These are phyloP conservation scores for Ophiostoma tasmaniense DNA, from an alignment of 2,329 filamentous ascomycete genomes.

Conservation along the genomic window DNA sequence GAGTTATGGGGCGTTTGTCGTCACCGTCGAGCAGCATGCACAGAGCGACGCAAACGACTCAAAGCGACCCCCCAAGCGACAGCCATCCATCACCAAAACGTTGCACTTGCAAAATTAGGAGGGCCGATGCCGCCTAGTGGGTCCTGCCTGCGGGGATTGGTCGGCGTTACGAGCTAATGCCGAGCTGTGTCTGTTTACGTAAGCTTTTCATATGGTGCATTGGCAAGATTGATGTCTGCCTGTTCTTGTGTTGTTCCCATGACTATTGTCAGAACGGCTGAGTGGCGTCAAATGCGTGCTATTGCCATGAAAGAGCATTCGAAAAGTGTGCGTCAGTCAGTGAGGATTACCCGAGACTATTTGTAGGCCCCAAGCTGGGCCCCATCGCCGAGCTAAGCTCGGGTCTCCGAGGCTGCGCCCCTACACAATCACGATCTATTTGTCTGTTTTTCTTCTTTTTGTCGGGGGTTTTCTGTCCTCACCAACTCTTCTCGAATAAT, in stretches of 20 bases:
- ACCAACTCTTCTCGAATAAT: not conserved
- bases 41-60: not conserved
- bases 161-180: constrained; percentile 1
- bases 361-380: not conserved
- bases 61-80: not conserved
- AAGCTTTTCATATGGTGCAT: not conserved
- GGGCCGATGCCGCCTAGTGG: constrained; percentile 3
- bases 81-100: not conserved
- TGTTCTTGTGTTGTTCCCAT: not conserved
- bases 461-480: not conserved
- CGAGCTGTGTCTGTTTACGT: not conserved
- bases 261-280: not conserved
- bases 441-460: not conserved
- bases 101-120: constrained; percentile 1
- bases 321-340: not conserved
- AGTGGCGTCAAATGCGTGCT: not conserved
- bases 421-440: not conserved
- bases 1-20: constrained; percentile 5
- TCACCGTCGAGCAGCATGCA: constrained; percentile 2
- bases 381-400: not conserved
- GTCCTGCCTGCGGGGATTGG: not conserved
- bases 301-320: not conserved
- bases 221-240: not conserved
- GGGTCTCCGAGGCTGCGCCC: not conserved
- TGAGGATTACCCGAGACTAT: not conserved